Evolutionary conservation across 345 rosid genomes (phyloP), one percentile per base, ranked within the genome.

Genomic region (Eutrema heterophyllum): DNA sequence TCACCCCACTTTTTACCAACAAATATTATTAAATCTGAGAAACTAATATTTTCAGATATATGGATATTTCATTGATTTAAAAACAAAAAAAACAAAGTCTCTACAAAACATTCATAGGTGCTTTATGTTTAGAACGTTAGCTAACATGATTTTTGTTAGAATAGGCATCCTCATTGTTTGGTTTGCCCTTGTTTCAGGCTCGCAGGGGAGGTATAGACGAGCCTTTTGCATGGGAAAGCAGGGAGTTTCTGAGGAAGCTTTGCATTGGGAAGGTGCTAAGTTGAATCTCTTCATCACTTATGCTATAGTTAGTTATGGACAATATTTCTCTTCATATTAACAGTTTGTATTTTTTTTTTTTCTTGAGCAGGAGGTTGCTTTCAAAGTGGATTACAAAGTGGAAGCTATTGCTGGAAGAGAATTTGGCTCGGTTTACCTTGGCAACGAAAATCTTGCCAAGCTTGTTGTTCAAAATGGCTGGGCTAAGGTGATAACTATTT

Each of bases 201-300:
- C 95, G 97, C 12, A 83, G 92, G 81, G 96, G 92, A 76, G 96
- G 96, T 52, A 45, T 76, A 55, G 99, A 96, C 73, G 99, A 96
- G 84, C 83, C 92, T 13, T 95, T 92, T 79, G 99, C 99, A 46
- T 95, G 99, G 99, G 89, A 86, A 58, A 92, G 97, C 84, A 87
- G 92, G 68, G 98, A 95, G 72, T 90, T 65, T 82, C 79, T 95
- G 73, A 89, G 99, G 81, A 90, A 90, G 86, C 91, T 90, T 67
- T 92, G 98, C 86, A 86, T 96, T 9, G 99, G 99, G 61, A 86
- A 96, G 99, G 99, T 96, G 57, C 61, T 61, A 41, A 39, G 61
- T 40, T 65, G 12, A n/a, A 67, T 30, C 15, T 57, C 6, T 46
- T 74, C 33, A 39, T 48, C 33, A 56, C 14, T 60, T 43, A 52